phyloP scores from a whole-genome alignment of 805 yeast species.

The Zygotorulaspora chibaensis region DNA sequence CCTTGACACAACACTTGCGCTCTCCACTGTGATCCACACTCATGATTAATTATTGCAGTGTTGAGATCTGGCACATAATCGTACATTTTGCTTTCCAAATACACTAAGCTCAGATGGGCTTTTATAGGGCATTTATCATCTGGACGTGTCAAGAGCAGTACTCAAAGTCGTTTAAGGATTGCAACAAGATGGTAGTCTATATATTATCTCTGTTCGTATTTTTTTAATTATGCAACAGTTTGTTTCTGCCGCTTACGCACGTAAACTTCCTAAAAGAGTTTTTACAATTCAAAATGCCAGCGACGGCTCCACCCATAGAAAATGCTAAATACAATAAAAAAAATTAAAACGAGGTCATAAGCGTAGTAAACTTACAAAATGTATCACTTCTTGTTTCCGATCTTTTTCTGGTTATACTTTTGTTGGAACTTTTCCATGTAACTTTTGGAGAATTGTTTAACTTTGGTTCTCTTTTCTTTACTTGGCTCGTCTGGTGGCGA shows the following conservation, averaged over 20 bases:
- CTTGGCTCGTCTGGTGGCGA: slow-evolving; percentile 54
- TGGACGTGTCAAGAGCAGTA: neutral
- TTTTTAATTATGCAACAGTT: neutral
- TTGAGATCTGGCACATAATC: no score
- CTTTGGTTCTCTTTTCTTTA: slow-evolving; percentile 62
- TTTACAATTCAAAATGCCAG: neutral
- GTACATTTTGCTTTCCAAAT: no score
- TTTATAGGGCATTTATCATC: no score
- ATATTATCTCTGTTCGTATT: no score
- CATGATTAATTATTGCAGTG: no score
- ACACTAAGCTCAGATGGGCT: no score
- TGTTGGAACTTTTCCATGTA: slow-evolving; percentile 65
- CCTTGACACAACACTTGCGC: neutral
- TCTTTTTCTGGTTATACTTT: slow-evolving; percentile 41
- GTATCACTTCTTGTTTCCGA: slow-evolving; percentile 5
- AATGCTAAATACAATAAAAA: no score
- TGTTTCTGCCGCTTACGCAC: neutral
- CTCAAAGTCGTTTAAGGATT: neutral
- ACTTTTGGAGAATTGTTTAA: slow-evolving; percentile 55
- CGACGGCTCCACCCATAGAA: neutral
- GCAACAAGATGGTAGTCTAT: neutral
- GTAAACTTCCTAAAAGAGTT: neutral
- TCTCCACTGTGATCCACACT: neutral
- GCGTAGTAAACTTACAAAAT: neutral
- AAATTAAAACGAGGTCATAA: no score